Conservation (phyloP, 371 early-diverging fungal genomes). For the Chytridium lagenaria region DNA sequence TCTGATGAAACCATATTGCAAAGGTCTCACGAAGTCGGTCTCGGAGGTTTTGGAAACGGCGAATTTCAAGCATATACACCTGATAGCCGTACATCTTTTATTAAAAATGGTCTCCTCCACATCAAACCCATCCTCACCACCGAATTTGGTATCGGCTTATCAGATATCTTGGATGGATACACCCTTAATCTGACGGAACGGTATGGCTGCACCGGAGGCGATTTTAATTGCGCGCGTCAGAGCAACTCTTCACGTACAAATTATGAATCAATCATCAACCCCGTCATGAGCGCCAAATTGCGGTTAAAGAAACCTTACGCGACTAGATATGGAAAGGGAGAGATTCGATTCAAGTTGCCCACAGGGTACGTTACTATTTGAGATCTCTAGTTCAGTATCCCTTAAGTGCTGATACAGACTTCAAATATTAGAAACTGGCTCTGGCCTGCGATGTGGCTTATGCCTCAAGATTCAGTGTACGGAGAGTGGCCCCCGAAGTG, state of each 20-base stretch:
- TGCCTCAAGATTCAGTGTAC: constrained; percentile 66
- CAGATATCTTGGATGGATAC: constrained; percentile 3
- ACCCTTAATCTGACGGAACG: constrained; percentile 4
- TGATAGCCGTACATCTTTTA: constrained; percentile 59
- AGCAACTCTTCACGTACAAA: neutral
- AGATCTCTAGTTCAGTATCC: neutral
- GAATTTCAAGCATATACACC: constrained; percentile 36
- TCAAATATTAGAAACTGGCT: constrained; percentile 61
- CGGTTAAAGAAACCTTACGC: neutral
- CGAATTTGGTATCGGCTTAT: constrained; percentile 27
- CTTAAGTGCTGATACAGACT: neutral
- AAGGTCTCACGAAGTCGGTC: constrained; percentile 36
- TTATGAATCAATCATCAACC: neutral
- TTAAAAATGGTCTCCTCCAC: constrained; percentile 67
- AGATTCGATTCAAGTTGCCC: constrained; percentile 17
- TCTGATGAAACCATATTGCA: too few relatives aligned
- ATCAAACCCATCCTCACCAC: constrained; percentile 69
- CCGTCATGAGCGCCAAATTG: constrained; percentile 18
- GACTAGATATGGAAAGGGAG: constrained; percentile 20
- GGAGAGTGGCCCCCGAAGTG: constrained; percentile 72
- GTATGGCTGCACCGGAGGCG: constrained; percentile 5
- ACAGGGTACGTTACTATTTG: constrained; percentile 1
- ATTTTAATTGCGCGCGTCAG: neutral
- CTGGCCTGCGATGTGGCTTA: constrained; percentile 66
- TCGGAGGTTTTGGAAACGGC: constrained; percentile 33